phyloP scores from a whole-genome alignment of 176 grass and related monocot species.

The Echinochloa phyllopogon region DNA sequence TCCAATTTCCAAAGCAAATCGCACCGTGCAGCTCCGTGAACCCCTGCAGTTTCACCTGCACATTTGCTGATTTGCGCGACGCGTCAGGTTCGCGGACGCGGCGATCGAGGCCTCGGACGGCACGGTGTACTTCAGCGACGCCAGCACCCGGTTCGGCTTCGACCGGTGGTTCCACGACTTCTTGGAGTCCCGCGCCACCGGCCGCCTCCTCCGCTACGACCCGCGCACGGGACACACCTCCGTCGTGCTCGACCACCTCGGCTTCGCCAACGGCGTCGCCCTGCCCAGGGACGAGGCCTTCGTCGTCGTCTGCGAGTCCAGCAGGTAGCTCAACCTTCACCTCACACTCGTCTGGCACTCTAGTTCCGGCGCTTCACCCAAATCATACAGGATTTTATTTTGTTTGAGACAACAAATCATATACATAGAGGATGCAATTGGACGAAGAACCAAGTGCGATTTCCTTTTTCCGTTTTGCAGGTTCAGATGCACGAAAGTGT shows the following conservation, averaged over 20 bases:
- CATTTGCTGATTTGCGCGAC: not conserved
- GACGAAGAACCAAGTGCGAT: not conserved
- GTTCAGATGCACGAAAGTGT: slow-evolving; percentile 62
- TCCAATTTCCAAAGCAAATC: not conserved
- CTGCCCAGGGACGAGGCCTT: slow-evolving; percentile 58
- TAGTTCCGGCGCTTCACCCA: not conserved
- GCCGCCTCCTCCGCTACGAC: slow-evolving; percentile 86
- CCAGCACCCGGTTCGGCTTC: slow-evolving; percentile 61
- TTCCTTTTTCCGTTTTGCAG: slow-evolving; percentile 27
- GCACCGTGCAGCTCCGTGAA: not conserved
- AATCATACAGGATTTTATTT: not conserved
- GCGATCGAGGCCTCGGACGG: slow-evolving; percentile 67
- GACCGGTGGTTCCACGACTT: slow-evolving; percentile 49
- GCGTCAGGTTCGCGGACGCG: slow-evolving; percentile 60
- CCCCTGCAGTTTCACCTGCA: no score
- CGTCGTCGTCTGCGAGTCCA: slow-evolving; percentile 72
- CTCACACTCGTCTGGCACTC: no score
- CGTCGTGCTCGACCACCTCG: slow-evolving; percentile 50
- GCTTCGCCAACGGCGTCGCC: slow-evolving; percentile 81
- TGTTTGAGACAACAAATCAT: no score
- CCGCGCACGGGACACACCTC: slow-evolving; percentile 46
- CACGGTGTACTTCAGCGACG: slow-evolving; percentile 81
- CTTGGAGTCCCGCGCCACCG: slow-evolving; percentile 52
- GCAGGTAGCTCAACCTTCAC: slow-evolving; percentile 13
- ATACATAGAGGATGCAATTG: no score